Evolutionary conservation across 352 stramenopile species (phyloP), one percentile per base, ranked within the genome.

Genomic region (Aphanomyces astaci): DNA sequence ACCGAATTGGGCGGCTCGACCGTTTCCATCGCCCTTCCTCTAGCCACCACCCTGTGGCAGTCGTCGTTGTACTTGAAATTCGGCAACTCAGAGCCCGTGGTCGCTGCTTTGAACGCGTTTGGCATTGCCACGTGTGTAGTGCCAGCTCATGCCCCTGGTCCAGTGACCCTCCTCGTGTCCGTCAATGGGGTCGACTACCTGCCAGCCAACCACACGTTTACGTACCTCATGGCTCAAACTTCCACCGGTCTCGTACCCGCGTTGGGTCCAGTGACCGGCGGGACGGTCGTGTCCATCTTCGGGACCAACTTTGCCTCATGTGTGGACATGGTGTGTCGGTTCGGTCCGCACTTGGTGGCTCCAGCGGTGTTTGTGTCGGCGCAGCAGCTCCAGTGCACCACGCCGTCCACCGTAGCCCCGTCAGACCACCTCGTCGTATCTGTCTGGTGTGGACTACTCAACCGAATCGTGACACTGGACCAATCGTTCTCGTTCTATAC

Each of bases 111-210:
- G 71, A 28, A 77, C 10, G 84, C 75, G 1, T 17, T 63, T 1
- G 55, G 36, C 10, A 48, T 74, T 13, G 63, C 79, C 1, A 59
- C 75, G 31, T 85, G 76, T 36, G 64, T 48, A 0, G 57, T 74
- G 3, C 77, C 79, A 45, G 7, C 46, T 15, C 75, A 80, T 65
- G 48, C 43, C 22, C 60, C 64, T 11, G 66, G 65, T 13, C 67
- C 17, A 45, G 64, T 80, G 39, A n/a, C 43, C 15, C 67, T 86
- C 32, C 53, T 64, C 0, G 78, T 91, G 59, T 85, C 83, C 3
- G 62, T 82, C 0, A 88, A 91, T 40, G 77, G 72, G n/a, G 54
- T 82, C 2, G 79, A 89, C 53, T 71, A 79, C 25, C 62, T 80
- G 13, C 46, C 75, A 3, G 76, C 75, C 2, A 51, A 56, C 0